Conservation (phyloP, 305 asterid species). For the Fraxinus floribunda region DNA sequence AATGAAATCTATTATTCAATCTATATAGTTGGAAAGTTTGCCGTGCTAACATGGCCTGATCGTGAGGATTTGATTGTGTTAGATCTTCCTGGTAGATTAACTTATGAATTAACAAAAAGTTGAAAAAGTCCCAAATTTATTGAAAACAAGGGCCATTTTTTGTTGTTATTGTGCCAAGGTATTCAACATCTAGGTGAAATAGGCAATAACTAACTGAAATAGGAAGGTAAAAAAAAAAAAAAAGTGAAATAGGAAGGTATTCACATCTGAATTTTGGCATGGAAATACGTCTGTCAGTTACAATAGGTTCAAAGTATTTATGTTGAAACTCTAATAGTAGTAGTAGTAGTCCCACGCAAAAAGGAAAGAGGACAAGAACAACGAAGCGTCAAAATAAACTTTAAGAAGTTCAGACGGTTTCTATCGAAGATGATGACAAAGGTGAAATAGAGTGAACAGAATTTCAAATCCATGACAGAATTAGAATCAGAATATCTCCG, state of each 20-base stretch:
- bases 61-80: neutral
- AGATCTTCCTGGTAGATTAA: neutral
- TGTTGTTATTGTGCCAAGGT: neutral
- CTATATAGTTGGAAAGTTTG: conserved; percentile 3
- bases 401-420: neutral
- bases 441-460: neutral
- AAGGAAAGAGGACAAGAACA: neutral
- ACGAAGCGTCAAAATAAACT: neutral
- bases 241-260: neutral
- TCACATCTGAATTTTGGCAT: neutral
- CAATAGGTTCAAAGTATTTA: neutral
- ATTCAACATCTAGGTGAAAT: neutral
- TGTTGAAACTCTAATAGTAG: neutral
- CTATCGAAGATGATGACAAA: neutral
- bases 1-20: conserved; percentile 30
- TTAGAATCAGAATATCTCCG: neutral
- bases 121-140: neutral
- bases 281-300: neutral
- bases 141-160: neutral
- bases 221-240: too few species aligned
- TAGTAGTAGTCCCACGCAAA: neutral
- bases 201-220: neutral
- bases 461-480: neutral
- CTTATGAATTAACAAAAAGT: neutral
- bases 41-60: neutral